These are phyloP conservation scores for Penicillium sp. DNA, from an alignment of 2,329 filamentous ascomycete species.

Conservation along the genomic window DNA sequence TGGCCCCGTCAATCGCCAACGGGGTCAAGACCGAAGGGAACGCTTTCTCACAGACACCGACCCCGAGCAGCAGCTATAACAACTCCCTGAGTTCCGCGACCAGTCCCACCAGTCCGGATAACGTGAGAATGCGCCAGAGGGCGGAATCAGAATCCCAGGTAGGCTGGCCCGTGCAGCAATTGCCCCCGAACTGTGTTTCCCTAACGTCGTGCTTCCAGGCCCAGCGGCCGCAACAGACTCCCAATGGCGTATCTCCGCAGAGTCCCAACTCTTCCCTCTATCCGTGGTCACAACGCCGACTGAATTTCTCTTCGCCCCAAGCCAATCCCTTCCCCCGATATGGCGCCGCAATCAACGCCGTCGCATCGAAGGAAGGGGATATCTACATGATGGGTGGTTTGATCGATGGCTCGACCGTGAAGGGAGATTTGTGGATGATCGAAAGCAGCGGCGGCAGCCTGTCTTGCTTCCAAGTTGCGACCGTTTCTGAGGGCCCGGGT, in stretches of 20 bases:
- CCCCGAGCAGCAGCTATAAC: slow-evolving; percentile 70
- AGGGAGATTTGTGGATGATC: slow-evolving; percentile 96
- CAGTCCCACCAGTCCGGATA: slow-evolving; percentile 63
- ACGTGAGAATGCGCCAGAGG: slow-evolving; percentile 57
- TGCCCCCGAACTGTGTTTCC: background rate
- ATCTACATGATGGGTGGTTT: slow-evolving; percentile 97
- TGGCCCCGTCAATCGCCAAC: slow-evolving; percentile 49
- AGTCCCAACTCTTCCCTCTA: slow-evolving; percentile 79
- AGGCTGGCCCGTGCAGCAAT: slow-evolving; percentile 22
- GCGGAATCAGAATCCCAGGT: slow-evolving; percentile 57
- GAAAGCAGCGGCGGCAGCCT: slow-evolving; percentile 80
- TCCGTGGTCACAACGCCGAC: slow-evolving; percentile 87
- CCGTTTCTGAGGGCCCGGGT: slow-evolving; percentile 89
- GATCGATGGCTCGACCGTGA: slow-evolving; percentile 91
- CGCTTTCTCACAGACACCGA: slow-evolving; percentile 55
- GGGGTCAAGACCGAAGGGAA: slow-evolving; percentile 41
- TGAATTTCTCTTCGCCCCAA: slow-evolving; percentile 80
- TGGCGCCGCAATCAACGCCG: slow-evolving; percentile 90
- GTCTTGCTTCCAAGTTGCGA: slow-evolving; percentile 86
- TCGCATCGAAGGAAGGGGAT: slow-evolving; percentile 92
- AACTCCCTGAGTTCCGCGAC: slow-evolving; percentile 67
- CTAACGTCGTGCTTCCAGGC: slow-evolving; percentile 17
- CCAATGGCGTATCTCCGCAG: slow-evolving; percentile 51
- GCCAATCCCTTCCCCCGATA: slow-evolving; percentile 92
- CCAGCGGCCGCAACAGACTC: slow-evolving; percentile 49